phyloP scores from a whole-genome alignment of 106 monocot species.

The Iris macrosiphon region DNA sequence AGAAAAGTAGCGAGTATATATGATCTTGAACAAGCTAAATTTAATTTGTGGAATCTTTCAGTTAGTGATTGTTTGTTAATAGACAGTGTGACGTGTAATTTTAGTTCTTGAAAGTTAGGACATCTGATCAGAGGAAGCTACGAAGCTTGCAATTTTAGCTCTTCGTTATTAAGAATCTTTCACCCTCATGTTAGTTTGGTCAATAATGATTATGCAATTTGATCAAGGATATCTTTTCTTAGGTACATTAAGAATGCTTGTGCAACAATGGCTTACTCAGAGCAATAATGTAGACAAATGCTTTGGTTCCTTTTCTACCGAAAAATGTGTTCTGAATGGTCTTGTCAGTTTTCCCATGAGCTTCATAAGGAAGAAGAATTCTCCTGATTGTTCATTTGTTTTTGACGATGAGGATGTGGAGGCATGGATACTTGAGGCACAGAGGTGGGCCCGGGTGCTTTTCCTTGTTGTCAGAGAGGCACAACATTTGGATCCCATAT shows the following conservation, averaged over 20 bases:
- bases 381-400: conserved; percentile 7
- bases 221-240: neutral
- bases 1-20: too few relatives aligned
- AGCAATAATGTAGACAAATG: neutral
- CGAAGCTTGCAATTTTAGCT: too few relatives aligned
- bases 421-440: conserved; percentile 60
- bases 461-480: conserved; percentile 43
- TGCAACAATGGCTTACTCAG: conserved; percentile 56
- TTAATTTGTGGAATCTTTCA: too few relatives aligned
- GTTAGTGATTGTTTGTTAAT: too few relatives aligned
- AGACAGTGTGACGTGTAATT: too few relatives aligned
- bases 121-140: too few relatives aligned
- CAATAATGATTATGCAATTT: too few relatives aligned
- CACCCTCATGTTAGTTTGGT: too few relatives aligned
- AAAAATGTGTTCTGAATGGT: conserved; percentile 26
- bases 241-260: conserved; percentile 59
- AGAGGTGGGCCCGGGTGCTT: conserved; percentile 72
- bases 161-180: too few relatives aligned
- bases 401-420: conserved; percentile 88
- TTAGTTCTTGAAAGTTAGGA: too few relatives aligned
- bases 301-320: conserved; percentile 7
- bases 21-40: too few relatives aligned
- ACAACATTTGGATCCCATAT: conserved; percentile 42
- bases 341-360: conserved; percentile 41
- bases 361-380: conserved; percentile 32